phyloP scores from a whole-genome alignment of 257 asterid genomes.

The Fraxinus pennsylvanica region DNA sequence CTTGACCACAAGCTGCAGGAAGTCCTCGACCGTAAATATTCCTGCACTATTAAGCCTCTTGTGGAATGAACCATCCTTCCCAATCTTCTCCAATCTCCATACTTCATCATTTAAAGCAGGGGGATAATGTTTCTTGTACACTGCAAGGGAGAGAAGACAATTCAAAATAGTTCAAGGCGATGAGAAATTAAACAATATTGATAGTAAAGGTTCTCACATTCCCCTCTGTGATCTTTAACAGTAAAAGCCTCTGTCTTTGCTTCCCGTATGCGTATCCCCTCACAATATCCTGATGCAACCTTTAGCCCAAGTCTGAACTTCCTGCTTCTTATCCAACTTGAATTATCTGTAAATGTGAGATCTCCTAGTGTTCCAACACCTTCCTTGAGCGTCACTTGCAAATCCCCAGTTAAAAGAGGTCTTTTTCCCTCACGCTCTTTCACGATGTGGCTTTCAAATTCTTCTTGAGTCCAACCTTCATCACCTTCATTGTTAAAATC shows the following conservation, averaged over 20 bases:
- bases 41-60: slow-evolving; percentile 82
- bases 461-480: slow-evolving; percentile 87
- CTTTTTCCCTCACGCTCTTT: slow-evolving; percentile 97
- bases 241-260: slow-evolving; percentile 95
- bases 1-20: slow-evolving; percentile 86
- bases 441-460: slow-evolving; percentile 87
- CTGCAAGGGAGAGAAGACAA: slow-evolving; percentile 41
- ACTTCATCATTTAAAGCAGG: slow-evolving; percentile 91
- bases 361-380: slow-evolving; percentile 97
- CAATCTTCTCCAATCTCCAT: slow-evolving; percentile 99
- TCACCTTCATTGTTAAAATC: slow-evolving; percentile 86
- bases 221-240: slow-evolving; percentile 98
- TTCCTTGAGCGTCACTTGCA: slow-evolving; percentile 87
- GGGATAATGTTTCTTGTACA: slow-evolving; percentile 97
- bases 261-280: slow-evolving; percentile 84
- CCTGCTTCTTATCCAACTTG: slow-evolving; percentile 98
- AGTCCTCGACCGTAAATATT: slow-evolving; percentile 81
- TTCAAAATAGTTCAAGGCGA: slow-evolving; percentile 4
- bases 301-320: slow-evolving; percentile 93
- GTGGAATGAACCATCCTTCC: slow-evolving; percentile 98
- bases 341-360: slow-evolving; percentile 90
- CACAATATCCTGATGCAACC: slow-evolving; percentile 81
- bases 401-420: slow-evolving; percentile 87
- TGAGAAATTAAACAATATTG: not conserved
- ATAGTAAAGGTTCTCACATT: slow-evolving; percentile 53